Conservation (phyloP, 768 basidiomycete species). For the Cystobasidium tubakii region DNA sequence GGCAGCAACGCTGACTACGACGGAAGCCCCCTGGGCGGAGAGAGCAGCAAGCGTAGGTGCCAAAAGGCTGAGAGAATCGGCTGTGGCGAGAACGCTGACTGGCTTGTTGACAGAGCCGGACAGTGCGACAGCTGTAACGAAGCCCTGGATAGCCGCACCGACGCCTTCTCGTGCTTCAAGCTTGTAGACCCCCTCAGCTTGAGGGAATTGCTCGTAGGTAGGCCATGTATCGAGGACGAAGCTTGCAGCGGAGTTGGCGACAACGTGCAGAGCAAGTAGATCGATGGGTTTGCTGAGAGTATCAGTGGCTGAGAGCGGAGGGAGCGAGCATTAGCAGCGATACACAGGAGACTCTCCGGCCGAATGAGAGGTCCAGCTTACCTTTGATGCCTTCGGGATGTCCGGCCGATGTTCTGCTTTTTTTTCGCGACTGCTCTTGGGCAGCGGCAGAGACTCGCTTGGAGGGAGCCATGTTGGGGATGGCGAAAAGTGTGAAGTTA, state of each 20-base stretch:
- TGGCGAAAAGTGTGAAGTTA: background rate
- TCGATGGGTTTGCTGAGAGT: conserved; percentile 30
- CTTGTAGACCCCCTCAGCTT: conserved; percentile 15
- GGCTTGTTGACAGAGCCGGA: conserved; percentile 39
- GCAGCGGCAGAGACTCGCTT: conserved; percentile 15
- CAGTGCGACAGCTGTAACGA: conserved; percentile 1
- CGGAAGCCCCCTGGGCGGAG: conserved; percentile 59
- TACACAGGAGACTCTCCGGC: background rate
- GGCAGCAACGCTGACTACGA: conserved; percentile 75
- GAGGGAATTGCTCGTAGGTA: background rate
- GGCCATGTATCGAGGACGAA: conserved; percentile 38
- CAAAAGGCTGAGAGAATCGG: conserved; percentile 76
- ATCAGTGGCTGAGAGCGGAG: background rate
- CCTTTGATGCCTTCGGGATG: conserved; percentile 16
- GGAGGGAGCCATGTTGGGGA: background rate
- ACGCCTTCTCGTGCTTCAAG: conserved; percentile 33
- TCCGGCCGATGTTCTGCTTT: background rate
- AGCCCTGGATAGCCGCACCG: conserved; percentile 36
- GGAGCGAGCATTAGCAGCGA: background rate
- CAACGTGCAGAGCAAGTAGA: background rate
- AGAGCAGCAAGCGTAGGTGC: conserved; percentile 68
- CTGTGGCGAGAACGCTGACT: conserved; percentile 59
- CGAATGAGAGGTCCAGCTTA: background rate
- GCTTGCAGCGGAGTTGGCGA: conserved; percentile 31
- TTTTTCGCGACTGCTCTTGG: conserved; percentile 2